These are phyloP conservation scores for Henckelia pumila DNA, from an alignment of 257 asterid species.

Conservation along the genomic window DNA sequence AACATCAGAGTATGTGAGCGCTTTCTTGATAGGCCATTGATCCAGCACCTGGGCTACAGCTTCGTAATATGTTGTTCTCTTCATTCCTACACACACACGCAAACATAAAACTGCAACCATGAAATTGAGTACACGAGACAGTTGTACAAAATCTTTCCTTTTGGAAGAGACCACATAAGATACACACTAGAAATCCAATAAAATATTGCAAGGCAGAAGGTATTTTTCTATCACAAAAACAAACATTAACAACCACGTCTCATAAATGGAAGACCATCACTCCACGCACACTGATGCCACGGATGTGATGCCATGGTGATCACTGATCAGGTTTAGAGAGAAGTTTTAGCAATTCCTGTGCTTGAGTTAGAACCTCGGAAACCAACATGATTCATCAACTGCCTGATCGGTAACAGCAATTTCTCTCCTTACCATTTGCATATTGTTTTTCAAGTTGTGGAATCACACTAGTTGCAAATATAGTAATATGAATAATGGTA, in stretches of 20 bases:
- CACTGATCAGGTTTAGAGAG: not conserved
- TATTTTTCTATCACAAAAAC: conserved; percentile 7
- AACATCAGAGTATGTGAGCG: conserved; percentile 71
- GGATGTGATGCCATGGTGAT: not conserved
- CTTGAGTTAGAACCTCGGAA: not conserved
- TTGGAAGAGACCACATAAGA: conserved; percentile 2
- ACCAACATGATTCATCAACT: not conserved
- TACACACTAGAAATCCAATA: not conserved
- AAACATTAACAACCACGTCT: not conserved
- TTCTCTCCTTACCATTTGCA: not conserved
- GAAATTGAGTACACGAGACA: not conserved
- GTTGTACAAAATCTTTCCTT: not conserved
- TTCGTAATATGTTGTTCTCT: conserved; percentile 51
- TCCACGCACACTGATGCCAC: not conserved
- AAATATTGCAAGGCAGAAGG: not conserved
- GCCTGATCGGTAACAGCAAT: not conserved
- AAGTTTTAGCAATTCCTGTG: not conserved
- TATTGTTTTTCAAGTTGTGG: not conserved
- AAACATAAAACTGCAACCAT: conserved; percentile 7
- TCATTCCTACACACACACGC: conserved; percentile 41
- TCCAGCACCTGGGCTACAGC: conserved; percentile 51
- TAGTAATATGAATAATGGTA: not conserved
- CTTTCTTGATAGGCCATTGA: conserved; percentile 72
- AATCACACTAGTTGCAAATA: not conserved
- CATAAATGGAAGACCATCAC: not conserved